Evolutionary conservation across 345 rosid genomes (phyloP).

Genomic region (Erysimum cheiranthoides): DNA sequence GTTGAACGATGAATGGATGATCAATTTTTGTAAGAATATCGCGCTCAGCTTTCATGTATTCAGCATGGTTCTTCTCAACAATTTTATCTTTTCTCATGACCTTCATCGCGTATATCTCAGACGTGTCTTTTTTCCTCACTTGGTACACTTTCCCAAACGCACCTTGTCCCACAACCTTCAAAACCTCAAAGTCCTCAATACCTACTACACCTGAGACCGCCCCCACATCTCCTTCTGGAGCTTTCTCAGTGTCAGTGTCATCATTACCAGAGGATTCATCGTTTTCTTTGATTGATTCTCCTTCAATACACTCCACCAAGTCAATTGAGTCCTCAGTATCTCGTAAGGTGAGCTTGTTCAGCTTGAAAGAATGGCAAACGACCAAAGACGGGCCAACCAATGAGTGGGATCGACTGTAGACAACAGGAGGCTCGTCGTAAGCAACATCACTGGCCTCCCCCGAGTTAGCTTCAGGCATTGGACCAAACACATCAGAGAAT

Average conservation of each 20-base stretch:
- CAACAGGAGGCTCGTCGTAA: slow-evolving; percentile 68
- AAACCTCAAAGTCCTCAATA: slow-evolving; percentile 83
- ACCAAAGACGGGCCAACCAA: slow-evolving; percentile 78
- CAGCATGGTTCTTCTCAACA: slow-evolving; percentile 91
- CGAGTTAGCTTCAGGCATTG: slow-evolving; percentile 12
- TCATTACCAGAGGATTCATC: slow-evolving; percentile 49
- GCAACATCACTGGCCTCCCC: slow-evolving; percentile 4
- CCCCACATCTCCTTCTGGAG: slow-evolving; percentile 30
- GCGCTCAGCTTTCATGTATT: slow-evolving; percentile 96
- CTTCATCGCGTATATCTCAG: slow-evolving; percentile 95
- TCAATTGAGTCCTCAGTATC: slow-evolving; percentile 60
- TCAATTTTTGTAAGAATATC: slow-evolving; percentile 82
- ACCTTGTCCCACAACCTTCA: slow-evolving; percentile 95
- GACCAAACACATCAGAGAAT: slow-evolving; percentile 43
- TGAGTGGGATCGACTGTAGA: slow-evolving; percentile 76
- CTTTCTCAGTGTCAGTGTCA: slow-evolving; percentile 39
- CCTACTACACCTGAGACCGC: slow-evolving; percentile 52
- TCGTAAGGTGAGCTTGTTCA: slow-evolving; percentile 62
- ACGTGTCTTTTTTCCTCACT: slow-evolving; percentile 81
- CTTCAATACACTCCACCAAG: slow-evolving; percentile 51
- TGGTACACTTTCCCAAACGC: slow-evolving; percentile 96
- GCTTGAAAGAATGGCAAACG: slow-evolving; percentile 59
- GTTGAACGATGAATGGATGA: slow-evolving; percentile 94
- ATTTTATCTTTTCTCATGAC: slow-evolving; percentile 96
- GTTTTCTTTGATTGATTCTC: slow-evolving; percentile 43